Base-by-base conservation (phyloP, 495 filamentous ascomycete genomes). In the Aspergillus homomorphus region DNA sequence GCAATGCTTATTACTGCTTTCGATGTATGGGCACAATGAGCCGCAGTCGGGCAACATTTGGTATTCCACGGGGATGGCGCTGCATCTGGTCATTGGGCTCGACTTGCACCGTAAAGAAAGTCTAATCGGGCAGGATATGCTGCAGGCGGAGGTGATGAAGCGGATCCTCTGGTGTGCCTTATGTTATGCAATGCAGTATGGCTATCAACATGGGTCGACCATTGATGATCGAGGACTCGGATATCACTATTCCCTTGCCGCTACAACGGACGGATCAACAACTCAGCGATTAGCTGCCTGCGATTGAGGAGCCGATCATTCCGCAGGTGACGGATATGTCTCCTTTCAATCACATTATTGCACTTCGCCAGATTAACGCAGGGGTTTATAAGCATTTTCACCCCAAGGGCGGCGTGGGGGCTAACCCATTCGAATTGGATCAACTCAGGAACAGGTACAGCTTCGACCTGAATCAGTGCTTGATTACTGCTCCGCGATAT, bases 1-100 rank as follows among this genome's bases (percentile, higher is more conserved):
- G 14, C 57, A 60, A 45, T 60, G 57, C 33, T 28, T 60, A 6
- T 38, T 60, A 15, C 51, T 60, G 6, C 57, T 60, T 10, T 60
- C 51, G 14, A 60, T 60, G 57, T 60, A 60, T 38, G 51, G 57
- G 12, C 51, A 60, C 33, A 60, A 54, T 28, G 57, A 60, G 43
- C 51, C 57, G 12, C 57, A 60, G 18, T 54, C 51, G 3, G 57
- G 54, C 28, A 60, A 54, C 26, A 54, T 60, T 16, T 60, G 57
- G 57, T 54, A 60, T 26, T 50, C 51, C 7, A 49, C 52, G 5
- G 51, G 57, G n/a, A 43, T 54, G 18, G 57, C 57, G 9, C 57
- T 60, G 10, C 57, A 54, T 14, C 50, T 60, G 16, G 57, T 51
- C 14, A 42, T 54, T 5, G 57, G 57, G 2, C 49, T 55, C 14